Evolutionary conservation across 1,139 yeast species (phyloP).

Genomic region (Magnusiomyces sp.): DNA sequence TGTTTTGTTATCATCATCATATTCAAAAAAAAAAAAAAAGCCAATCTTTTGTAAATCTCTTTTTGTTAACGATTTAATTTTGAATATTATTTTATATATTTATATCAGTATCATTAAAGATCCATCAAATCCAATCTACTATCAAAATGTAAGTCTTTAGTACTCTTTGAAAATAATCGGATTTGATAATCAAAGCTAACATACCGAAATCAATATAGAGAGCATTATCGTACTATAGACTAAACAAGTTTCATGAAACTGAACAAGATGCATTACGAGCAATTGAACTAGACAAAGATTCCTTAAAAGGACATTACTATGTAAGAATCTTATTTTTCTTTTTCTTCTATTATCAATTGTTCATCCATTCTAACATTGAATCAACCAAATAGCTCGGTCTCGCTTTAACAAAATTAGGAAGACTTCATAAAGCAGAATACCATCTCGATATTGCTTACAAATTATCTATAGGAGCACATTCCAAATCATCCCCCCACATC

Average conservation of each 20-base stretch:
- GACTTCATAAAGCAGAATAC: slow-evolving; percentile 28
- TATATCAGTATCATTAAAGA: slow-evolving; percentile 21
- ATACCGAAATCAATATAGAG: slow-evolving; percentile 15
- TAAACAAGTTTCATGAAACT: slow-evolving; percentile 22
- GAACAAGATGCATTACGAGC: slow-evolving; percentile 32
- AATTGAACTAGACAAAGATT: slow-evolving; percentile 25
- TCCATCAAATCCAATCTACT: slow-evolving; percentile 25
- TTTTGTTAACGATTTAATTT: too few species aligned
- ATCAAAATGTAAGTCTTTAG: slow-evolving; percentile 23
- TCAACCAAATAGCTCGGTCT: slow-evolving; percentile 22
- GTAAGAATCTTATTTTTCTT: slow-evolving; percentile 14
- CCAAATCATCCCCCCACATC: slow-evolving; percentile 27
- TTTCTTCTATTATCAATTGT: too few species aligned
- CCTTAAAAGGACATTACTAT: slow-evolving; percentile 28
- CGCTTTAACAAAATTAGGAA: slow-evolving; percentile 25
- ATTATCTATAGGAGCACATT: slow-evolving; percentile 22
- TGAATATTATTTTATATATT: neutral
- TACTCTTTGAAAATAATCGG: neutral
- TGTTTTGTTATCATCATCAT: too few species aligned
- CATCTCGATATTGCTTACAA: slow-evolving; percentile 31
- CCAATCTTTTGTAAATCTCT: too few species aligned
- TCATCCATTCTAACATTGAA: slow-evolving; percentile 1
- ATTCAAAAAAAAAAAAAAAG: too few species aligned
- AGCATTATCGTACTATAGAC: slow-evolving; percentile 24
- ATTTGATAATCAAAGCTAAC: neutral